Conservation (phyloP, 2,329 filamentous ascomycete species). For the Colletotrichum australisinense region DNA sequence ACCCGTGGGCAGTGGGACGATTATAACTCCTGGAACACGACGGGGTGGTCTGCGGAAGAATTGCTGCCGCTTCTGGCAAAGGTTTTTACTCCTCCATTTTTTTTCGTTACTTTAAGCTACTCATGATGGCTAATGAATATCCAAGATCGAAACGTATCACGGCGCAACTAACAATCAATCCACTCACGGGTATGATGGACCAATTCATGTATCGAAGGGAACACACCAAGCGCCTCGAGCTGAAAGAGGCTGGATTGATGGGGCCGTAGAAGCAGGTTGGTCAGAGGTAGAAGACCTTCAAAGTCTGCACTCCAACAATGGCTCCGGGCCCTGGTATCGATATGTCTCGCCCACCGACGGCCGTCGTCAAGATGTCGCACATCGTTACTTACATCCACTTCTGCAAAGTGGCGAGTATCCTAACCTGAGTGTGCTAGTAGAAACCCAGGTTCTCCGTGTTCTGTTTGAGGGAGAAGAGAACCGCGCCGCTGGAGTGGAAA, state of each 20-base stretch:
- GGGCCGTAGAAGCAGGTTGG: slow-evolving; percentile 56
- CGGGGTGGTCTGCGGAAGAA: slow-evolving; percentile 47
- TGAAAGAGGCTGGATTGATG: slow-evolving; percentile 58
- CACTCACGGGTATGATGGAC: slow-evolving; percentile 60
- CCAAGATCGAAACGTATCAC: slow-evolving; percentile 59
- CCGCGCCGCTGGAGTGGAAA: slow-evolving; percentile 59
- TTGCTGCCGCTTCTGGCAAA: slow-evolving; percentile 47
- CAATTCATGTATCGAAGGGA: slow-evolving; percentile 60
- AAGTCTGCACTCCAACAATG: slow-evolving; percentile 51
- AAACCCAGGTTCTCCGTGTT: slow-evolving; percentile 39
- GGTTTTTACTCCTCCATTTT: slow-evolving; percentile 29
- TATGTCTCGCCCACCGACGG: slow-evolving; percentile 50
- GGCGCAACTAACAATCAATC: slow-evolving; percentile 50
- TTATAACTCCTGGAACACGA: slow-evolving; percentile 47
- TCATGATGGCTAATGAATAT: background rate
- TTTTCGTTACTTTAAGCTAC: fast-evolving
- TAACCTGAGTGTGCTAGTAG: slow-evolving; percentile 44
- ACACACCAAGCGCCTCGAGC: slow-evolving; percentile 51
- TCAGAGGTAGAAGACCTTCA: slow-evolving; percentile 60
- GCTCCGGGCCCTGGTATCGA: slow-evolving; percentile 32
- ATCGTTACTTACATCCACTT: slow-evolving; percentile 43
- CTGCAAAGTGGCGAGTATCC: slow-evolving; percentile 42
- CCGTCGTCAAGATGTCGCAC: slow-evolving; percentile 50
- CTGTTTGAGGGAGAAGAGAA: slow-evolving; percentile 58
- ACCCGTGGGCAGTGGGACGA: slow-evolving; percentile 46